phyloP scores from a whole-genome alignment of 179 eudicot genomes.

The Corrigiola litoralis region DNA sequence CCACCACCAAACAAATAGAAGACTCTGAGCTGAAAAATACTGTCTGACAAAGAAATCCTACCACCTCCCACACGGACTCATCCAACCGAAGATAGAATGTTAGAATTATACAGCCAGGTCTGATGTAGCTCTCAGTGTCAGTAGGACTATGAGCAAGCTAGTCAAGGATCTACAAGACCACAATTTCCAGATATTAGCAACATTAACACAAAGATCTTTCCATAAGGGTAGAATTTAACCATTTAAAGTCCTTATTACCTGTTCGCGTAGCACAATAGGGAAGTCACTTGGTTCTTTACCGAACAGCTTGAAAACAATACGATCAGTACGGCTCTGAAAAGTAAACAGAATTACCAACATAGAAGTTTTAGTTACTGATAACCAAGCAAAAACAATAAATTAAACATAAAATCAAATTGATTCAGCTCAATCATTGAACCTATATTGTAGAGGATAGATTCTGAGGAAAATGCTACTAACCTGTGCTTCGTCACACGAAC shows the following conservation, averaged over 20 bases:
- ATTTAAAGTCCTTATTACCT: conserved; percentile 28
- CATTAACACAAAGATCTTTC: not conserved
- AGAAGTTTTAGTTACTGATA: not conserved
- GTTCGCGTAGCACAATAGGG: conserved; percentile 40
- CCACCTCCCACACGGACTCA: conserved; percentile 52
- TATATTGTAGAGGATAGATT: not conserved
- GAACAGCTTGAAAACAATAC: conserved; percentile 56
- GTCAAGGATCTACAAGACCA: conserved; percentile 37
- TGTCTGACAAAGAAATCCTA: conserved; percentile 17
- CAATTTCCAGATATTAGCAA: conserved; percentile 14
- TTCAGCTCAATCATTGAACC: not conserved
- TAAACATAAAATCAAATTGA: not conserved
- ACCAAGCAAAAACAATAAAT: no score
- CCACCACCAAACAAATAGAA: no score
- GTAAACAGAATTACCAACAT: conserved; percentile 1
- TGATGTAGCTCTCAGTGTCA: conserved; percentile 53
- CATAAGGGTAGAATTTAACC: not conserved
- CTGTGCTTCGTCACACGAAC: conserved; percentile 85
- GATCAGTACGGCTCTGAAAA: conserved; percentile 45
- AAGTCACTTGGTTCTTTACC: conserved; percentile 60
- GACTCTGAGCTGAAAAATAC: no score
- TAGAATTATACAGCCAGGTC: conserved; percentile 53
- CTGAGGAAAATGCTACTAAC: conserved; percentile 23
- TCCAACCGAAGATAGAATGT: conserved; percentile 44
- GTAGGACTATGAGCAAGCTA: conserved; percentile 57